phyloP scores from a whole-genome alignment of 2,329 filamentous ascomycete genomes.

The Lizonia empirigonia region DNA sequence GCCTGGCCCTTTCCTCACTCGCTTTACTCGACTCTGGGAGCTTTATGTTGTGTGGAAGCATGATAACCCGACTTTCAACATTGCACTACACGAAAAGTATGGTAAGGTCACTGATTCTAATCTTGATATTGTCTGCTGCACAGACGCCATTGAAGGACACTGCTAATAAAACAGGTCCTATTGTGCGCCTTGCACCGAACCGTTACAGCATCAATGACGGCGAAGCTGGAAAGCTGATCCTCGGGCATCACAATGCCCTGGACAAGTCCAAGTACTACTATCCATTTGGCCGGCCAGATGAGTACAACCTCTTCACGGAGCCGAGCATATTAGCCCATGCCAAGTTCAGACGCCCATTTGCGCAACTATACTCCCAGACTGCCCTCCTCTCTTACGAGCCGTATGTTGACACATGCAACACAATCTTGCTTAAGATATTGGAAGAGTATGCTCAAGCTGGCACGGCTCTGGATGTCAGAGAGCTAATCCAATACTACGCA shows the following conservation, averaged over 20 bases:
- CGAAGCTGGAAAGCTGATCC: slow-evolving; percentile 14
- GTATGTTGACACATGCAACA: slow-evolving; percentile 47
- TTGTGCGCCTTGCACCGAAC: slow-evolving; percentile 22
- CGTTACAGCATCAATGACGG: slow-evolving; percentile 22
- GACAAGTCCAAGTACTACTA: slow-evolving; percentile 34
- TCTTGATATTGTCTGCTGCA: no score
- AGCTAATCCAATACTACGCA: slow-evolving; percentile 57
- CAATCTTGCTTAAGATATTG: slow-evolving; percentile 41
- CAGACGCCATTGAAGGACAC: no score
- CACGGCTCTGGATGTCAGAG: slow-evolving; percentile 47
- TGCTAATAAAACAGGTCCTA: slow-evolving; percentile 12
- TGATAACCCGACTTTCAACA: slow-evolving; percentile 47
- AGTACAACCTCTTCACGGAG: slow-evolving; percentile 47
- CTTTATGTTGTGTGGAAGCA: slow-evolving; percentile 46
- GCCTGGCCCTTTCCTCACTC: slow-evolving; percentile 54
- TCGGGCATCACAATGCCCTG: slow-evolving; percentile 16
- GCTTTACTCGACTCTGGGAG: slow-evolving; percentile 55
- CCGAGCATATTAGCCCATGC: slow-evolving; percentile 42
- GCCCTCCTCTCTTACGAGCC: slow-evolving; percentile 48
- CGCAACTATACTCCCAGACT: slow-evolving; percentile 48
- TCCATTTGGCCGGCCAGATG: slow-evolving; percentile 17
- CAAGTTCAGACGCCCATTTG: slow-evolving; percentile 44
- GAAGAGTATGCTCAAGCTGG: slow-evolving; percentile 25
- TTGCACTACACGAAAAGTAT: slow-evolving; percentile 50
- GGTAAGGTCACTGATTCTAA: slow-evolving; percentile 25